Percentiles rank a stretch among this genome's conserved stretches.
These are phyloP conservation scores for Maudiozyma humilis DNA, from an alignment of 1,139 yeast genomes.

Conservation along the genomic window DNA sequence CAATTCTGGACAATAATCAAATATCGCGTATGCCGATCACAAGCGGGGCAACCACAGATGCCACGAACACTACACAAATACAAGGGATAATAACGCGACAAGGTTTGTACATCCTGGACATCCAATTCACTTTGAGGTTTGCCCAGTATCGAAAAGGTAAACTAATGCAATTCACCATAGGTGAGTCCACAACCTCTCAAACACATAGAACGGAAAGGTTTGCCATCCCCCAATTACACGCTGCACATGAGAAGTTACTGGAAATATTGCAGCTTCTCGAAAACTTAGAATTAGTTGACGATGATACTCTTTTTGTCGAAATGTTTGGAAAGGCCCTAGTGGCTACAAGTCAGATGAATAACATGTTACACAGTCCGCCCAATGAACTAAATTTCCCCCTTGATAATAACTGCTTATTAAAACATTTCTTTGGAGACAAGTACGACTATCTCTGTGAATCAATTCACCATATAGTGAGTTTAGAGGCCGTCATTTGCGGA, in stretches of 20 bases:
- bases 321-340: slow-evolving; percentile 17
- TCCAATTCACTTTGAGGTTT: slow-evolving; percentile 25
- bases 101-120: slow-evolving; percentile 23
- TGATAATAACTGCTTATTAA: slow-evolving; percentile 23
- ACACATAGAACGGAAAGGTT: slow-evolving; percentile 11
- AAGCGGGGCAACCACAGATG: slow-evolving; percentile 14
- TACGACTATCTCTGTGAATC: slow-evolving; percentile 19
- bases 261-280: slow-evolving; percentile 13
- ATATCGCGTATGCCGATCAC: slow-evolving; percentile 28
- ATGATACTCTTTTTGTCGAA: slow-evolving; percentile 15
- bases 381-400: slow-evolving; percentile 26
- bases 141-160: slow-evolving; percentile 28
- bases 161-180: slow-evolving; percentile 11
- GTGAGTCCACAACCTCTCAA: neutral
- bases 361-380: slow-evolving; percentile 28
- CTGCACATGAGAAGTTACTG: slow-evolving; percentile 15
- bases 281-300: slow-evolving; percentile 14
- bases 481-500: slow-evolving; percentile 25
- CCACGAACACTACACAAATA: slow-evolving; percentile 16
- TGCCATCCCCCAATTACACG: slow-evolving; percentile 20
- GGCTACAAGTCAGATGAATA: slow-evolving; percentile 22
- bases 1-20: slow-evolving; percentile 27
- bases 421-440: slow-evolving; percentile 20
- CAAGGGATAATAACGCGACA: slow-evolving; percentile 27
- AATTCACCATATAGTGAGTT: slow-evolving; percentile 22